Conservation (phyloP, 1,284 basidiomycete species). For the Tremellales sp. region DNA sequence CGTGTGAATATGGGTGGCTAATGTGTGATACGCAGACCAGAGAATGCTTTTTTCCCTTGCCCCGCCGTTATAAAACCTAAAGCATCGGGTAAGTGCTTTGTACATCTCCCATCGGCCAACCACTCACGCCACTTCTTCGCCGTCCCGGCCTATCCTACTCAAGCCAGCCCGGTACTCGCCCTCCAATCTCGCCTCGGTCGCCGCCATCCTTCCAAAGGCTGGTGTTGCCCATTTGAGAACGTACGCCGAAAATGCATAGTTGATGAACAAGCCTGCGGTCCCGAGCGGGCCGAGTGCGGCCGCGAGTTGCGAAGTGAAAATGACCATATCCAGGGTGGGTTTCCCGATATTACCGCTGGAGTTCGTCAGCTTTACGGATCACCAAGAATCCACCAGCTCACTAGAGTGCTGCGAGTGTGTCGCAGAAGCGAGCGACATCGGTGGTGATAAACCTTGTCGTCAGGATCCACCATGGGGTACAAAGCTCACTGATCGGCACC, state of each 20-base stretch:
- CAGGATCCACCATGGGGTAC: conserved; percentile 20
- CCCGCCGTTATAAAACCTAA: conserved; percentile 88
- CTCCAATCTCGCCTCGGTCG: conserved; percentile 73
- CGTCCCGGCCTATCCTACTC: conserved; percentile 80
- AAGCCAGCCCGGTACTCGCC: conserved; percentile 91
- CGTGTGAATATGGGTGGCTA: conserved; percentile 85
- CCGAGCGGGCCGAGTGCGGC: conserved; percentile 73
- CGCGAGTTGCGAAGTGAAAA: conserved; percentile 90
- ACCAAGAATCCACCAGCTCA: conserved; percentile 48
- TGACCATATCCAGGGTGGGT: conserved; percentile 82
- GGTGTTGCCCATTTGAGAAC: conserved; percentile 84
- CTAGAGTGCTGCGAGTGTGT: conserved; percentile 84
- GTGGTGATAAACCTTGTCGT: conserved; percentile 71
- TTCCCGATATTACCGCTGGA: conserved; percentile 74
- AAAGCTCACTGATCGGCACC: conserved; percentile 64
- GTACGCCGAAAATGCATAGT: conserved; percentile 80
- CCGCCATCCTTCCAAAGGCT: conserved; percentile 87
- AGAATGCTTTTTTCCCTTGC: conserved; percentile 78
- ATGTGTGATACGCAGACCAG: conserved; percentile 68
- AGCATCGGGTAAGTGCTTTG: conserved; percentile 2
- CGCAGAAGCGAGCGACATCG: conserved; percentile 87
- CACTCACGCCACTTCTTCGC: conserved; percentile 86
- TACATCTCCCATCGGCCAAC: background rate
- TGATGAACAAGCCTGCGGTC: conserved; percentile 71
- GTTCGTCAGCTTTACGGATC: conserved; percentile 6